Conservation (phyloP, 2,329 filamentous ascomycete genomes). For the Fusarium sp. region DNA sequence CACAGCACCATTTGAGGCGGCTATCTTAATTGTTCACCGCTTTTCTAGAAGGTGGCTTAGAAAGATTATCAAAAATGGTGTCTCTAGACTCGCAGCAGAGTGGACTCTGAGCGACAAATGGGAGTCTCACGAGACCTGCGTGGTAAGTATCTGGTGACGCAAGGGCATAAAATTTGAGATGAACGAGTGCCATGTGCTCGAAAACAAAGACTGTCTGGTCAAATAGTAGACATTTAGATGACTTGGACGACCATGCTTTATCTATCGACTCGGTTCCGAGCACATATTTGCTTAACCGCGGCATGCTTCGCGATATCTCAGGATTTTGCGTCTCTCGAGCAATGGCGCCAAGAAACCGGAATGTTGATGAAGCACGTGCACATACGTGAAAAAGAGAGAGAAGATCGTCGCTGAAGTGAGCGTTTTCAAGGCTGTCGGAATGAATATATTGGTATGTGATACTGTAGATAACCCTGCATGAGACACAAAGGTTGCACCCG, state of each 20-base stretch:
- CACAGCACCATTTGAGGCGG: slow-evolving; percentile 15
- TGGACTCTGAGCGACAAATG: slow-evolving; percentile 31
- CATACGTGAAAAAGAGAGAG: not conserved
- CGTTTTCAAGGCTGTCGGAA: not conserved
- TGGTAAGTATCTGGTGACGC: slow-evolving; percentile 18
- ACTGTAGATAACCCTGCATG: slow-evolving; percentile 2
- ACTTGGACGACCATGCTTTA: slow-evolving; percentile 10
- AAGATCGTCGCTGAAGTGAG: slow-evolving; percentile 8
- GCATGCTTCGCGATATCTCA: slow-evolving; percentile 10
- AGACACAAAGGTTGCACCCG: slow-evolving; percentile 22
- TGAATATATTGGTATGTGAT: slow-evolving; percentile 3
- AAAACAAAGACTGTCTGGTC: slow-evolving; percentile 18
- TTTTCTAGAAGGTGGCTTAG: slow-evolving; percentile 39
- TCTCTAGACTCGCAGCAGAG: slow-evolving; percentile 24
- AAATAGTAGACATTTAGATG: not conserved
- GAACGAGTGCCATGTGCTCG: slow-evolving; percentile 33
- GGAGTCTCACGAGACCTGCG: slow-evolving; percentile 12
- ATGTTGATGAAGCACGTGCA: slow-evolving; percentile 27
- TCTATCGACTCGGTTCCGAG: not conserved
- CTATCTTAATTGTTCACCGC: slow-evolving; percentile 36
- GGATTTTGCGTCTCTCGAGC: not conserved
- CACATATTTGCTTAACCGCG: slow-evolving; percentile 4
- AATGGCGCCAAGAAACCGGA: not conserved
- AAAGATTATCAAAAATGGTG: slow-evolving; percentile 11
- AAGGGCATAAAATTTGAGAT: slow-evolving; percentile 16